phyloP scores from a whole-genome alignment of 495 filamentous ascomycete genomes.

The Cairneyella variabilis region DNA sequence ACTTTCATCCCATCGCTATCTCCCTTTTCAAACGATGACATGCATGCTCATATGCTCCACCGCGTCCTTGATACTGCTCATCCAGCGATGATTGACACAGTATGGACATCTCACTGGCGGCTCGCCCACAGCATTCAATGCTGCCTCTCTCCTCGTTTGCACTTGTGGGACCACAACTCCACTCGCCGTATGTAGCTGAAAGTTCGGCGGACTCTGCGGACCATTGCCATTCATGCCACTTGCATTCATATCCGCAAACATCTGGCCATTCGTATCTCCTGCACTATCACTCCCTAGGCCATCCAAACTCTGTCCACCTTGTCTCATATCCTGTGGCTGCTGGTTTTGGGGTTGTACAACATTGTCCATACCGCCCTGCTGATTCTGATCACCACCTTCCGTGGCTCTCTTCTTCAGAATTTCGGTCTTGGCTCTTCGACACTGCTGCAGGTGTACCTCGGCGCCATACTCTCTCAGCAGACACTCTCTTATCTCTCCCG shows the following conservation, averaged over 20 bases:
- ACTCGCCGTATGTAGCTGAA: slow-evolving; percentile 18
- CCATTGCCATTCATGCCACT: neutral
- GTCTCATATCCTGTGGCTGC: neutral
- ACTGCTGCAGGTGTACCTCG: slow-evolving; percentile 27
- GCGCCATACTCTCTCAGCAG: slow-evolving; percentile 23
- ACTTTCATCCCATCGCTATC: too few species aligned
- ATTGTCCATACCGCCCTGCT: neutral
- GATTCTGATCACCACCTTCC: slow-evolving; percentile 7
- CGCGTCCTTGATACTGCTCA: slow-evolving; percentile 52
- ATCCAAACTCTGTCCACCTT: slow-evolving; percentile 16
- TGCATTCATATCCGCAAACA: slow-evolving; percentile 18
- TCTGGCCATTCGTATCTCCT: slow-evolving; percentile 16
- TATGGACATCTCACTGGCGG: slow-evolving; percentile 51
- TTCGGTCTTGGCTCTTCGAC: slow-evolving; percentile 25
- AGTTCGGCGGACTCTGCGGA: slow-evolving; percentile 3
- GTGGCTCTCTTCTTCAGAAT: slow-evolving; percentile 22
- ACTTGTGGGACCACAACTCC: slow-evolving; percentile 23
- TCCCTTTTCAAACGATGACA: slow-evolving; percentile 47
- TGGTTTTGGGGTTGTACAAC: too few species aligned
- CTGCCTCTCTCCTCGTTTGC: slow-evolving; percentile 10
- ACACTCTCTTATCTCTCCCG: slow-evolving; percentile 26
- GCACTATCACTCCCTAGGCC: slow-evolving; percentile 16
- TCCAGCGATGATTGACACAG: slow-evolving; percentile 53
- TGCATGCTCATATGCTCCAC: slow-evolving; percentile 58
- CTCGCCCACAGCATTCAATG: slow-evolving; percentile 38